Base-by-base conservation (phyloP, 371 early-diverging fungal species). In the Apophysomyces elegans region DNA sequence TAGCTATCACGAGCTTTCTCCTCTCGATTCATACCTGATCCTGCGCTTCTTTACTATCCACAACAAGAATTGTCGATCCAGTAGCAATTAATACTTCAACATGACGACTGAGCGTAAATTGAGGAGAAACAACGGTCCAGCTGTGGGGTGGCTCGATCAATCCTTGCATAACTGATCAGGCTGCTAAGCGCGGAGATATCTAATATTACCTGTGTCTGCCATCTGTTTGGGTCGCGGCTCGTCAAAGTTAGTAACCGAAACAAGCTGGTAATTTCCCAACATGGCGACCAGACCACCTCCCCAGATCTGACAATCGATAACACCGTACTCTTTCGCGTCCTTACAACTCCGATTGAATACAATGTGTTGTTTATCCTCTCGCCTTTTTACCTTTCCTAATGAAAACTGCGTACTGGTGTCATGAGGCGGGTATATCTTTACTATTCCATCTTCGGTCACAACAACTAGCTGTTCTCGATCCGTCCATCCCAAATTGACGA, bases 401-500 rank as follows among this genome's bases (percentile, higher is more conserved):
- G 95, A 91, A 61, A 96, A 95, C 59, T 90, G 90, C 0, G 87
- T 86, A 63, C 84, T 86, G 36, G 91, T 85, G 4, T 96, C 99
- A 62, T 91, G 83, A 18, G 97, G 78, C 57, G 89, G 88, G 66
- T 94, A 94, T 63, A 95, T 69, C 6, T 94, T 75, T 12, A 96
- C 92, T n/a, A 76, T 82, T n/a, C 96, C 98, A 73, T 93, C 91
- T 59, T 93, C 94, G 61, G 94, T 84, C 6, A 96, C 94, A 45
- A 93, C 93, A 4, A 95, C 87, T 6, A 98, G 84, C 59, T 93
- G 86, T 63, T 97, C 97, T 14, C 83, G 84, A 38, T 85, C 86
- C 21, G 93, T 93, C 98, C 98, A 98, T 41, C 94, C 93, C 80
- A 98, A 86, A 4, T 86, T 88, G 36, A 97, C 90, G 62, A 98